phyloP scores from a whole-genome alignment of 257 asterid species.

The Fraxinus americana region DNA sequence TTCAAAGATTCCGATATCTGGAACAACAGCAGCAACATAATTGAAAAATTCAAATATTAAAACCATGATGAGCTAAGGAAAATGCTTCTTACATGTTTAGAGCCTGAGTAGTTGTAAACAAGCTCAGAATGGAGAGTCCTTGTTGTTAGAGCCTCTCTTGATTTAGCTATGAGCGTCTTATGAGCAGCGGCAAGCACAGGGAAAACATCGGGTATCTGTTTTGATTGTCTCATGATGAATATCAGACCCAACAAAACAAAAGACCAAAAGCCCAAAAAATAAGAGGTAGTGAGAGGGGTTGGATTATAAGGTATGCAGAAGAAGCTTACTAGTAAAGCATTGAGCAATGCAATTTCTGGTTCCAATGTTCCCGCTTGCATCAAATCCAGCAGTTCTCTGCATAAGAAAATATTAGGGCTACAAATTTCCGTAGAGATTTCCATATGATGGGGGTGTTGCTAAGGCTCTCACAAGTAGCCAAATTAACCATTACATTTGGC shows the following conservation, averaged over 20 bases:
- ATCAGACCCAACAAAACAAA: not conserved
- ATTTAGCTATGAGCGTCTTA: slow-evolving; percentile 71
- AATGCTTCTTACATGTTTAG: slow-evolving; percentile 70
- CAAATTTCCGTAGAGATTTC: not conserved
- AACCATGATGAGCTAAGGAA: slow-evolving; percentile 13
- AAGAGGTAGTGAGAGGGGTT: not conserved
- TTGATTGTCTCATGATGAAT: slow-evolving; percentile 12
- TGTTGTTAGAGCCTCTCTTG: slow-evolving; percentile 73
- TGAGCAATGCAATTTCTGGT: slow-evolving; percentile 85
- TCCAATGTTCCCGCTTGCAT: slow-evolving; percentile 84
- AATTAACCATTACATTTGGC: too few relatives aligned
- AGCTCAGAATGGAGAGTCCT: slow-evolving; percentile 91
- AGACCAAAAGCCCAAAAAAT: not conserved
- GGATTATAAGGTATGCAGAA: not conserved
- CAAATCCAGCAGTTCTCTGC: slow-evolving; percentile 73
- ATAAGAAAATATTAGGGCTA: slow-evolving; percentile 14
- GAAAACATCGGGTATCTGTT: slow-evolving; percentile 82
- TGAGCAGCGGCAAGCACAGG: slow-evolving; percentile 91
- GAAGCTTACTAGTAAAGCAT: slow-evolving; percentile 79
- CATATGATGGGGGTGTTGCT: not conserved
- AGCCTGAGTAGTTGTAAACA: slow-evolving; percentile 89
- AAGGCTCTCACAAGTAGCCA: not conserved
- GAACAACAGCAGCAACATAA: not conserved
- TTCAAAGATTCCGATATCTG: slow-evolving; percentile 90
- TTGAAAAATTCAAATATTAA: slow-evolving; percentile 8